Evolutionary conservation across 345 rosid genomes (phyloP).

Genomic region (thale cress (Arabidopsis thaliana)): TAIR10.1 NC_003070.9:24673001-24673500

Average conservation of each 20-base stretch:
- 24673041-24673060: slow-evolving; percentile 7
- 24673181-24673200: slow-evolving; percentile 59
- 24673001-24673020: not conserved
- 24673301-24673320: slow-evolving; percentile 35
- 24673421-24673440: slow-evolving; percentile 35
- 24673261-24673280: slow-evolving; percentile 57
- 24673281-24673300: slow-evolving; percentile 49
- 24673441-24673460: slow-evolving; percentile 41
- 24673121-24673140: slow-evolving; percentile 61
- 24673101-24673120: slow-evolving; percentile 55
- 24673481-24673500: slow-evolving; percentile 44
- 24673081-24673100: slow-evolving; percentile 31
- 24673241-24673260: slow-evolving; percentile 64
- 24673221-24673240: slow-evolving; percentile 58
- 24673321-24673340: slow-evolving; percentile 33
- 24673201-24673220: slow-evolving; percentile 64
- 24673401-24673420: slow-evolving; percentile 45
- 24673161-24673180: slow-evolving; percentile 77
- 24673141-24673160: slow-evolving; percentile 55
- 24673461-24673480: slow-evolving; percentile 44
- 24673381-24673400: slow-evolving; percentile 25
- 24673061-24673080: not conserved
- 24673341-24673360: slow-evolving; percentile 60
- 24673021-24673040: not conserved
- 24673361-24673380: slow-evolving; percentile 58